phyloP scores from a whole-genome alignment of 441 rosid species.

The Populus hybrid region DNA sequence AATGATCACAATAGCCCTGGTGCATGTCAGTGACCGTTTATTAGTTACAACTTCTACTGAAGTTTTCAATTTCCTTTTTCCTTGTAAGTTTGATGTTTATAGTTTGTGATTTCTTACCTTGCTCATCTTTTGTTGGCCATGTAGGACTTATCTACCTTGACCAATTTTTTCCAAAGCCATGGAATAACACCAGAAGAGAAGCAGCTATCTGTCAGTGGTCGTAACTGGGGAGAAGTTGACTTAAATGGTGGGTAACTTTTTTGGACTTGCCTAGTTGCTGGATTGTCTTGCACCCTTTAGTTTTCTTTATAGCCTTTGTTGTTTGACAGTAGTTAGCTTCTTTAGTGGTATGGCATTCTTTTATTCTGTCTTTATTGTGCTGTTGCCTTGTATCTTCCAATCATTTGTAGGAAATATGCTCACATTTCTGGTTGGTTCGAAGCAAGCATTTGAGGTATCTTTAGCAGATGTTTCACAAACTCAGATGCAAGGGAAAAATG shows the following conservation, averaged over 20 bases:
- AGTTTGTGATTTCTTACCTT: neutral
- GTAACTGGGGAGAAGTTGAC: slow-evolving; percentile 96
- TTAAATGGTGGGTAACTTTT: slow-evolving; percentile 55
- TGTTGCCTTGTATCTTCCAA: slow-evolving; percentile 8
- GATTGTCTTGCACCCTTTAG: neutral
- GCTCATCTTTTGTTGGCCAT: slow-evolving; percentile 12
- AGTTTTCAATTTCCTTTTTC: neutral
- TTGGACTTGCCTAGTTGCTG: neutral
- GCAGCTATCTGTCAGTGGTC: slow-evolving; percentile 90
- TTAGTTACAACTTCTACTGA: neutral
- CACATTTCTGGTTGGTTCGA: slow-evolving; percentile 74
- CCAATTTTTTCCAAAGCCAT: slow-evolving; percentile 65
- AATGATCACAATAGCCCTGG: neutral
- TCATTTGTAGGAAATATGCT: slow-evolving; percentile 66
- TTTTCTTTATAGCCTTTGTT: neutral
- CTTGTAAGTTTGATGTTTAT: neutral
- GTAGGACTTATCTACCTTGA: slow-evolving; percentile 75
- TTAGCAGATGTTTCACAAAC: slow-evolving; percentile 92
- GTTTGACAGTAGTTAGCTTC: neutral
- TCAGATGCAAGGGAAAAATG: slow-evolving; percentile 89
- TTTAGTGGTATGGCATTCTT: neutral
- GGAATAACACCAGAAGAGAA: slow-evolving; percentile 81
- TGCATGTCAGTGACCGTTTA: neutral
- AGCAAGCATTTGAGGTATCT: slow-evolving; percentile 93
- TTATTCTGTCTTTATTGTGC: neutral